Conservation (phyloP, 148 eudicot genomes). For the Fagopyrum homotropicum region DNA sequence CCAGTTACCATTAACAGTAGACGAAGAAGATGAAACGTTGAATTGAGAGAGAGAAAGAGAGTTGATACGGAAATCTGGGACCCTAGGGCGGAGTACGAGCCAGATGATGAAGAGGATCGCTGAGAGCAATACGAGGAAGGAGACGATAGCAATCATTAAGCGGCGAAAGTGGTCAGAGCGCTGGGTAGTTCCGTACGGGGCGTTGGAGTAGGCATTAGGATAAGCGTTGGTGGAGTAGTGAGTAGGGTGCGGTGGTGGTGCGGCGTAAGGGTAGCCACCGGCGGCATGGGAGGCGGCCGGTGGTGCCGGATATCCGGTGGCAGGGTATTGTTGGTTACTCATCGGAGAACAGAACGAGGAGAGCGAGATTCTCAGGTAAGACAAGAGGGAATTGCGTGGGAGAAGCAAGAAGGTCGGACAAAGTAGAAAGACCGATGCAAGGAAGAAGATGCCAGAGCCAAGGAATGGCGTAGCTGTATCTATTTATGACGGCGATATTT, state of each 20-base stretch:
- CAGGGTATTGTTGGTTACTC: slow-evolving; percentile 12
- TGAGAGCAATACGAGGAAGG: slow-evolving; percentile 44
- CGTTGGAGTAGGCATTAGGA: slow-evolving; percentile 13
- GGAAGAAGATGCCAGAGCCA: slow-evolving; percentile 3
- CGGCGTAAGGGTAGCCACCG: slow-evolving; percentile 31
- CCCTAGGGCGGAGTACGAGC: slow-evolving; percentile 74
- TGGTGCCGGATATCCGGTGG: slow-evolving; percentile 6
- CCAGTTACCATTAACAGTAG: slow-evolving; percentile 13
- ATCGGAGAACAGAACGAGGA: neutral
- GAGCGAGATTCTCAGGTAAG: neutral
- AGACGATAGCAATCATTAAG: slow-evolving; percentile 41
- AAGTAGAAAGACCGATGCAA: neutral
- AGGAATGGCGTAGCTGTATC: neutral
- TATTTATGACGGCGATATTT: neutral
- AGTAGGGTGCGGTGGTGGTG: slow-evolving; percentile 26
- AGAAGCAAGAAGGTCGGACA: neutral
- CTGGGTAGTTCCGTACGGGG: slow-evolving; percentile 26
- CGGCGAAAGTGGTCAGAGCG: slow-evolving; percentile 54
- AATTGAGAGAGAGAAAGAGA: slow-evolving; percentile 41
- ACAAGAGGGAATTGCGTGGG: neutral
- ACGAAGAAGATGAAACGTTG: slow-evolving; percentile 18
- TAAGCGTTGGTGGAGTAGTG: slow-evolving; percentile 34
- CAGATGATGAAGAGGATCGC: slow-evolving; percentile 52
- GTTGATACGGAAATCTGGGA: slow-evolving; percentile 54
- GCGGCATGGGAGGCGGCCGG: slow-evolving; percentile 12